Evolutionary conservation across 345 rosid genomes (phyloP).

Genomic region (Anacardium occidentale): DNA sequence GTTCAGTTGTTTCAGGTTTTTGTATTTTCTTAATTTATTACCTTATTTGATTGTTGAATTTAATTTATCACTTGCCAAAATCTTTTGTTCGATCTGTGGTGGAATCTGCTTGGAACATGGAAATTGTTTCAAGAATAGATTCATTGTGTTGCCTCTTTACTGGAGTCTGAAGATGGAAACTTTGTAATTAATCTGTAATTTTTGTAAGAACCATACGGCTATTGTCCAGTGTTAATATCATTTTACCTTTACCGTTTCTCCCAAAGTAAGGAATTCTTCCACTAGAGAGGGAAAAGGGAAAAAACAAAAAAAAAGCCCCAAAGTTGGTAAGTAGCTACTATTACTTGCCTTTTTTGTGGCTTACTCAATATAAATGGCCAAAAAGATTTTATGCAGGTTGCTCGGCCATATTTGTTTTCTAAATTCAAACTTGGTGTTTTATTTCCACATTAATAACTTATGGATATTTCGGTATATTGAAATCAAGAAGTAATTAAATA

Average conservation of each 20-base stretch:
- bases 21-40: neutral
- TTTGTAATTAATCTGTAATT: slow-evolving; percentile 5
- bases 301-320: neutral
- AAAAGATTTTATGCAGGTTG: neutral
- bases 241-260: neutral
- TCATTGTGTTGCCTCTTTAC: slow-evolving; percentile 5
- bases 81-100: neutral
- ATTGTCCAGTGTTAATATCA: neutral
- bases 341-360: neutral
- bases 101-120: neutral
- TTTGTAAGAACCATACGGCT: neutral
- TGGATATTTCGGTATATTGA: neutral
- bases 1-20: slow-evolving; percentile 56
- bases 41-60: neutral
- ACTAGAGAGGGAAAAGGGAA: neutral
- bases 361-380: neutral
- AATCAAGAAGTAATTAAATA: neutral
- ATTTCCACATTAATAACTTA: neutral
- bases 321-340: neutral
- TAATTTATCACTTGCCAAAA: slow-evolving; percentile 2
- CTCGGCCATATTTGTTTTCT: neutral
- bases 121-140: neutral
- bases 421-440: neutral
- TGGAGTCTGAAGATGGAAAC: slow-evolving; percentile 8
- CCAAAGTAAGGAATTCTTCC: neutral